Evolutionary conservation across 208 protist genomes (phyloP).

Genomic region (Trypanosoma mega): DNA sequence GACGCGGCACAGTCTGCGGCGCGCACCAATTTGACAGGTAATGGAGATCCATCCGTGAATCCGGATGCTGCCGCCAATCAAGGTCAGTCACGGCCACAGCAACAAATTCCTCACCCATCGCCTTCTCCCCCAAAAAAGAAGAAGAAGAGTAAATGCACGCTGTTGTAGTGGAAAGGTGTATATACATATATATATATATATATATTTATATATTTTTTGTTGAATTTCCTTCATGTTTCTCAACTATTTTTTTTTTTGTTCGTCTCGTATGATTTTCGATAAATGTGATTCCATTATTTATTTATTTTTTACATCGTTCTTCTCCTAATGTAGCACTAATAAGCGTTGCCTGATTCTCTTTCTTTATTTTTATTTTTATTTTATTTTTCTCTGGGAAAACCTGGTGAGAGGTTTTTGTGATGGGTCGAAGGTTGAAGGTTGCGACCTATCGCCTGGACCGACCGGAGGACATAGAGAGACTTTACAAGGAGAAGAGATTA

Average conservation of each 20-base stretch:
- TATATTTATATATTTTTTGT: not conserved
- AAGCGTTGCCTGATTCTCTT: no score
- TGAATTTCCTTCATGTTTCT: conserved; percentile 1
- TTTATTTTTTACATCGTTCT: not conserved
- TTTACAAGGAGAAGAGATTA: no score
- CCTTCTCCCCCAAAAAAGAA: conserved; percentile 3
- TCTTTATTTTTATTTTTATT: conserved; percentile 17
- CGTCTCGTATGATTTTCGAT: not conserved
- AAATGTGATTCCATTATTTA: conserved; percentile 6
- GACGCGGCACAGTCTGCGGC: not conserved
- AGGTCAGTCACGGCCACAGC: not conserved
- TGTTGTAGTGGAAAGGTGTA: no score
- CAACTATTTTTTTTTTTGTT: conserved; percentile 15
- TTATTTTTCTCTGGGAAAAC: not conserved
- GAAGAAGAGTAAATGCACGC: conserved; percentile 23
- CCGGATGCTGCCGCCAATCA: no score
- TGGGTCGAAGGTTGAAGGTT: not conserved
- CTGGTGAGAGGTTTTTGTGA: not conserved
- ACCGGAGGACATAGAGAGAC: not conserved
- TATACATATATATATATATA: not conserved
- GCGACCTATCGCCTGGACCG: conserved; percentile 6
- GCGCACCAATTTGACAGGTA: no score
- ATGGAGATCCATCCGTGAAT: no score
- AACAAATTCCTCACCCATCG: not conserved
- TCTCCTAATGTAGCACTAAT: no score